Percentiles rank a stretch among this genome's conserved stretches.
Conservation (phyloP, 1,284 basidiomycete genomes). For the Cystobasidiaceae sp. region DNA sequence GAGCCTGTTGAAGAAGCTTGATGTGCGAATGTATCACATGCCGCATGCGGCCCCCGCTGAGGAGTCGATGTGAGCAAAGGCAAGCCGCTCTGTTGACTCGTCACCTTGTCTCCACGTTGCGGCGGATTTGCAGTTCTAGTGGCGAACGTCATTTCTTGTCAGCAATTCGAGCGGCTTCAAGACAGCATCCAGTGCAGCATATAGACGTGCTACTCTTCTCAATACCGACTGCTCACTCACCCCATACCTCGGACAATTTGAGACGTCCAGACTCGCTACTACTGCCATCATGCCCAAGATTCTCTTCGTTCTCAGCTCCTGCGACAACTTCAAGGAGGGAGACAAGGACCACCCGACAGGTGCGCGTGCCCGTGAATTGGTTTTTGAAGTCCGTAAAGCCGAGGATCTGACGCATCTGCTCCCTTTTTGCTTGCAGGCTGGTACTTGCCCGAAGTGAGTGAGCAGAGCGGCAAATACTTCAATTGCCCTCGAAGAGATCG, state of each 20-base stretch:
- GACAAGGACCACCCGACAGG: constrained; percentile 11
- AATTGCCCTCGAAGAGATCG: neutral
- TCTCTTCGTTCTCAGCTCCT: constrained; percentile 27
- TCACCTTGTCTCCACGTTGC: no score
- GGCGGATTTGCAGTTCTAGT: no score
- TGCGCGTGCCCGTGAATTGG: neutral
- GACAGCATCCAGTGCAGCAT: no score
- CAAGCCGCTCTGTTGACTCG: no score
- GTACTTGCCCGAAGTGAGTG: constrained; percentile 55
- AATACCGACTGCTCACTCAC: neutral
- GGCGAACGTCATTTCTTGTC: no score
- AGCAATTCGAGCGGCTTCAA: no score
- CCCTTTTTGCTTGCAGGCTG: neutral
- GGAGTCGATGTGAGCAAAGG: no score
- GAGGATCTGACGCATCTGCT: neutral
- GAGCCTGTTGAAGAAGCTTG: no score
- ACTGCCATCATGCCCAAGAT: constrained; percentile 1
- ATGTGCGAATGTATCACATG: no score
- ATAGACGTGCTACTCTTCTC: no score
- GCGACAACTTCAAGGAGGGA: constrained; percentile 13
- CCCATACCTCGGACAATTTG: neutral
- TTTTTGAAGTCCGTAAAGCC: neutral
- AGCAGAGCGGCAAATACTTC: neutral
- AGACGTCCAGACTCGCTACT: no score
- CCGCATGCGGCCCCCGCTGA: no score